phyloP scores from a whole-genome alignment of 176 grass and related monocot genomes.

The Elymus sibiricus region DNA sequence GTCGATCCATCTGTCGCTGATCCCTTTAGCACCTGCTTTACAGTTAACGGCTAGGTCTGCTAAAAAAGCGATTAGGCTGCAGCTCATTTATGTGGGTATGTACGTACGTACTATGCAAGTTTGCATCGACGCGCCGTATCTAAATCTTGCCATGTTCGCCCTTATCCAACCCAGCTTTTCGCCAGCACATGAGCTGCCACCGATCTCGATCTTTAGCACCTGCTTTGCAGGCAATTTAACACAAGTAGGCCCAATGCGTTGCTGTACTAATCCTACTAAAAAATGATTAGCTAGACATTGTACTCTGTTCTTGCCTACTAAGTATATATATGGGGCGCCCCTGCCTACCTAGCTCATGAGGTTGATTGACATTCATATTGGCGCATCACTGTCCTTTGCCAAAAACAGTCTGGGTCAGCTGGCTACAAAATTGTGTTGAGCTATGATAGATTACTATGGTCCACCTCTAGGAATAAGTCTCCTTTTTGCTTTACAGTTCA shows the following conservation, averaged over 20 bases:
- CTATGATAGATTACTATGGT: neutral
- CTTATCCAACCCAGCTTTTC: neutral
- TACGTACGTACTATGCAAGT: too few species aligned
- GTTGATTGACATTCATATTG: neutral
- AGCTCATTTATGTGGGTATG: neutral
- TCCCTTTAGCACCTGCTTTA: neutral
- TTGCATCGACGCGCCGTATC: neutral
- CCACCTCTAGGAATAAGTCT: neutral
- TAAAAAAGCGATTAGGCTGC: neutral
- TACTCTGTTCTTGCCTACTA: neutral
- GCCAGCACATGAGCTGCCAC: neutral
- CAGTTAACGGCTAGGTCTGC: neutral
- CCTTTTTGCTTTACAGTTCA: constrained; percentile 33
- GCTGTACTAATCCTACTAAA: neutral
- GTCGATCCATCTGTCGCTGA: neutral
- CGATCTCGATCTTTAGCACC: neutral
- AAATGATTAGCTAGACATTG: neutral
- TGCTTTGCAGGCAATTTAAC: neutral
- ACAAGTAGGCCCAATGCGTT: neutral
- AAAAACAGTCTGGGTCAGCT: neutral
- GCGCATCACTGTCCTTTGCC: neutral
- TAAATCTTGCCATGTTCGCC: neutral
- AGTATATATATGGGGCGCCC: too few species aligned
- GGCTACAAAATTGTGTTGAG: neutral
- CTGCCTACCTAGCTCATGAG: neutral